Evolutionary conservation across 768 basidiomycete genomes (phyloP), one percentile per base, ranked within the genome.

Genomic region (Sarcodon sp.): DNA sequence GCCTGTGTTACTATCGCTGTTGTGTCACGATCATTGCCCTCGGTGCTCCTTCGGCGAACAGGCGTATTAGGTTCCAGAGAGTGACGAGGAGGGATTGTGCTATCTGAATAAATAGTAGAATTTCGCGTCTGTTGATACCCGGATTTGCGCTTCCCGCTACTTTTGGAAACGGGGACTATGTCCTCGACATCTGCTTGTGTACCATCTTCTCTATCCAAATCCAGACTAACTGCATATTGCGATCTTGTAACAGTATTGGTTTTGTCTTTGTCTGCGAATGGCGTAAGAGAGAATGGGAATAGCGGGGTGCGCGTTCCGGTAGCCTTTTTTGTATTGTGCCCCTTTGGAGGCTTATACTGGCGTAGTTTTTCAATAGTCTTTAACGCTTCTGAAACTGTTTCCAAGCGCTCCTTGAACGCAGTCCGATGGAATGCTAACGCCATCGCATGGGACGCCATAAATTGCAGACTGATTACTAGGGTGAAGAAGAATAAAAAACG

Each of bases 401-500:
- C 70, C 4, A 87, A 64, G 44, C 86, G 83, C 33, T 88, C 86
- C 54, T 70, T 72, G 59, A 78, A 89, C 8, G 87, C 87, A 3
- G 75, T 80, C n/a, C 70, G 75, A 59, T 88, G 85, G 62, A 89
- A 89, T 15, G 73, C 70, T 55, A 84, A 83, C 0, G 86, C 84
- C 33, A 87, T 75, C 33, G 74, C 69, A 55, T 87, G 84, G 1
- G 80, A 79, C 15, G 86, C 61, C 72, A 88, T 80, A 53, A 73
- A 69, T 59, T 85, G 83, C 7, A 64, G 61, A 49, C 75, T 80
- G 52, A 77, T 61, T 10, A 87, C 69, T 11, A 89, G 66, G 2
- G 71, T 68, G n/a, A 83, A 62, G 65, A 88, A 88, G 66, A 88
- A 88, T 33, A 84, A 54, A 58, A 88, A 86, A 54, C 82, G 71